Conservation (phyloP, 2,329 filamentous ascomycete genomes). For the Monosporascus sp. region DNA sequence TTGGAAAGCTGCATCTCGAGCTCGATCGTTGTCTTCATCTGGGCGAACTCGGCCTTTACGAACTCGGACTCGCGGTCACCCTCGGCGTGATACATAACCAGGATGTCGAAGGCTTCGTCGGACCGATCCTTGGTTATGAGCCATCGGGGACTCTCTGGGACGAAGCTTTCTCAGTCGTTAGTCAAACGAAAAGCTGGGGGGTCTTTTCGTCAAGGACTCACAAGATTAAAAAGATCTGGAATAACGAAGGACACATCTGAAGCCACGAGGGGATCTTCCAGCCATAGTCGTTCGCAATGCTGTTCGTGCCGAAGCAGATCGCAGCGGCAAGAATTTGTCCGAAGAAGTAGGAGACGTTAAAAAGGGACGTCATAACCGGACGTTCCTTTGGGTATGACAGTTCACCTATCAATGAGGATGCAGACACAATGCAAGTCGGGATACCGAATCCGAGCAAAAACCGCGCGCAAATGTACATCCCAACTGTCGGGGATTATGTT, state of each 20-base stretch:
- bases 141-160: constrained; percentile 58
- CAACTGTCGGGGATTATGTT: constrained; percentile 14
- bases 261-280: constrained; percentile 43
- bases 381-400: constrained; percentile 57
- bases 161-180: constrained; percentile 25
- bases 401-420: constrained; percentile 54
- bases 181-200: no score
- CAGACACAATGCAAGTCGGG: constrained; percentile 53
- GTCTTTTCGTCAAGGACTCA: constrained; percentile 10
- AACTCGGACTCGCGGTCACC: constrained; percentile 40
- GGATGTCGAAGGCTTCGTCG: constrained; percentile 44
- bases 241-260: constrained; percentile 38
- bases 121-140: constrained; percentile 45
- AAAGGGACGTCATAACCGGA: constrained; percentile 52
- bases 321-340: constrained; percentile 45
- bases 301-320: constrained; percentile 45
- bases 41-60: constrained; percentile 49
- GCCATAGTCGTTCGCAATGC: constrained; percentile 31
- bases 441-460: constrained; percentile 58
- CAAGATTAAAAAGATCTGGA: constrained; percentile 36
- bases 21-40: constrained; percentile 51
- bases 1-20: constrained; percentile 46
- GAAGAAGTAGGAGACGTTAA: constrained; percentile 54
- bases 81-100: constrained; percentile 42
- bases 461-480: constrained; percentile 56